Base-by-base conservation (phyloP, 495 filamentous ascomycete species). In the Chaetomium cochliodes region DNA sequence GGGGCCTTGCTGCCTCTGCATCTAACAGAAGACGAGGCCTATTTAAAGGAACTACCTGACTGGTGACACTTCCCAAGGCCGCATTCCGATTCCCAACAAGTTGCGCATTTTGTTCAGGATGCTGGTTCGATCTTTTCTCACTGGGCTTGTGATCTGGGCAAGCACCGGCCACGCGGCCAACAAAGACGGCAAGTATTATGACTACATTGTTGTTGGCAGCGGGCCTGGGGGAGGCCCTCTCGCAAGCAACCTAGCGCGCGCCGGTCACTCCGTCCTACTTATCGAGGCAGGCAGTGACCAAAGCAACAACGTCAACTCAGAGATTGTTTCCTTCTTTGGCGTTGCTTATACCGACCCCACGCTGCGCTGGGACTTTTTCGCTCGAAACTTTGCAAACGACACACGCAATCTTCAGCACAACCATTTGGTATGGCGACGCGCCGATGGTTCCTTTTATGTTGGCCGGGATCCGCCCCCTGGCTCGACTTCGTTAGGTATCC, bases 181-280 rank as follows among this genome's bases (percentile, higher is more conserved):
- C 39, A 25, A 44, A 1, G 58, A 60, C 58, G n/a, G n/a, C n/a
- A 13, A 60, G 18, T 49, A 60, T 23, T 77, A 77, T 52, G 74
- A 77, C 67, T 77, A 77, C 68, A 69, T 77, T n/a, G 72, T 77
- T 9, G 65, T 75, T 9, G 74, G 73, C 8, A 72, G 69, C 51
- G 86, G 85, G 15, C 80, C 85, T 12, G 86, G 86, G 16, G 85
- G 86, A 26, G 84, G 81, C 22, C 82, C 83, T 11, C 67, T 88
- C 7, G 85, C 85, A 2, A 77, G 78, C 33, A 80, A 81, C 50
- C 79, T 87, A 6, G 86, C 84, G n/a, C 78, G 80, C 41, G 82
- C 82, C 15, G 84, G 82, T 13, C 78, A 83, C 67, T 83, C 77
- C 33, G 82, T 83, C 0, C 78, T 87, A 7, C 67, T 88, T 2